These are phyloP conservation scores for Alternaria incomplexa DNA, from an alignment of 2,329 filamentous ascomycete species.

Conservation along the genomic window DNA sequence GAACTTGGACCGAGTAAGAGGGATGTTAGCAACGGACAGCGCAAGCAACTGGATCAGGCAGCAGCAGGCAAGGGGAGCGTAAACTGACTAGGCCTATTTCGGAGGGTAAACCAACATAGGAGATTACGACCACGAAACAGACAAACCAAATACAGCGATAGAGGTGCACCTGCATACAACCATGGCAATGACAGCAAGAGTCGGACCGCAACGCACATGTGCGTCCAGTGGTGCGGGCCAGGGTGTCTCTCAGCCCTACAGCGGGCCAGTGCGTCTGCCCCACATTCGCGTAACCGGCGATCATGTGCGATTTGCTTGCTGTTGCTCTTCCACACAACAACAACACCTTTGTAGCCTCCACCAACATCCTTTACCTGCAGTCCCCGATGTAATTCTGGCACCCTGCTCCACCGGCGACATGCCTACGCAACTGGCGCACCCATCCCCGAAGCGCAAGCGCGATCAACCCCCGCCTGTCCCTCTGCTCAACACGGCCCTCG, in stretches of 20 bases:
- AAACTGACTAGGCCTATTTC: background rate
- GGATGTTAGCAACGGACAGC: background rate
- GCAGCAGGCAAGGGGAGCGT: conserved; percentile 10
- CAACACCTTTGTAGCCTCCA: background rate
- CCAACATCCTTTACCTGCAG: conserved; percentile 13
- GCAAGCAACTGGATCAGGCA: conserved; percentile 14
- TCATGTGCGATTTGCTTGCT: conserved; percentile 15
- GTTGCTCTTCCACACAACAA: conserved; percentile 6
- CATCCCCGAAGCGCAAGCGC: conserved; percentile 50
- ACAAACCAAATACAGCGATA: background rate
- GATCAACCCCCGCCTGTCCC: conserved; percentile 38
- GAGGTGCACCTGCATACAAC: background rate
- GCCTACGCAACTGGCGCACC: conserved; percentile 43
- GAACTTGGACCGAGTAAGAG: background rate
- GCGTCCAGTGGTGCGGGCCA: conserved; percentile 6
- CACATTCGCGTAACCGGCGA: conserved; percentile 27
- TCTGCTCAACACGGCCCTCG: conserved; percentile 42
- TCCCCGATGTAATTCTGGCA: conserved; percentile 35
- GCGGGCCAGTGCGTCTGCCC: conserved; percentile 22
- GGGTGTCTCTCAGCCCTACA: conserved; percentile 27
- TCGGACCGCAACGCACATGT: conserved; percentile 17
- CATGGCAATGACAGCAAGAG: background rate
- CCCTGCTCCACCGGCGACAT: conserved; percentile 30
- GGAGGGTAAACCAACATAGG: background rate
- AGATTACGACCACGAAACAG: background rate